Evolutionary conservation across 2,329 filamentous ascomycete species (phyloP).

Genomic region (Chaetomium globosum): DNA sequence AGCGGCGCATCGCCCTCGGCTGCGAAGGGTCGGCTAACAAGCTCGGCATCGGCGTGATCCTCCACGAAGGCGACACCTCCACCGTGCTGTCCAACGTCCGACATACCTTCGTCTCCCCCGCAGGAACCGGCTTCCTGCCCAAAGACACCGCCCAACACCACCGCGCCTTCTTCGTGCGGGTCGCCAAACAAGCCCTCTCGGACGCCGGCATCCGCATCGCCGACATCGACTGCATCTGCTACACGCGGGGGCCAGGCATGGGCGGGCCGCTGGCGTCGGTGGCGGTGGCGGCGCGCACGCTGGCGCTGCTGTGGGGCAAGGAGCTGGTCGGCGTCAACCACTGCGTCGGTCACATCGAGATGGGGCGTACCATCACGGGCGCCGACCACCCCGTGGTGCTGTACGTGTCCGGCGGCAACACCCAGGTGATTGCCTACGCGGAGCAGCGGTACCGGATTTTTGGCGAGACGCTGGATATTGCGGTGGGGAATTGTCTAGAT

Average conservation of each 20-base stretch:
- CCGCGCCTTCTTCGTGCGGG: constrained; percentile 75
- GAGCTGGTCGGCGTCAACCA: constrained; percentile 96
- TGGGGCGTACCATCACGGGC: constrained; percentile 91
- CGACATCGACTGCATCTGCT: constrained; percentile 90
- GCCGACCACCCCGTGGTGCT: constrained; percentile 90
- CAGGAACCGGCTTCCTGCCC: constrained; percentile 90
- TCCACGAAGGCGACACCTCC: constrained; percentile 60
- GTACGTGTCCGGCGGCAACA: constrained; percentile 95
- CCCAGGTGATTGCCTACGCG: constrained; percentile 95
- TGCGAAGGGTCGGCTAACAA: constrained; percentile 97
- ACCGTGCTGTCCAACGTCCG: constrained; percentile 88
- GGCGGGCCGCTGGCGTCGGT: constrained; percentile 87
- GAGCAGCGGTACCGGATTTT: constrained; percentile 96
- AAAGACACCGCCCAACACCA: constrained; percentile 96
- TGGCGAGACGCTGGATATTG: constrained; percentile 95
- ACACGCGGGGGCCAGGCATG: constrained; percentile 95
- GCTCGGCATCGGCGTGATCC: constrained; percentile 89
- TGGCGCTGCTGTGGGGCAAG: constrained; percentile 82
- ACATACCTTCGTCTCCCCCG: constrained; percentile 89
- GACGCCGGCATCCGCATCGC: constrained; percentile 63
- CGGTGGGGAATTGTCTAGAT: constrained; percentile 96
- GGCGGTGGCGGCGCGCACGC: constrained; percentile 79
- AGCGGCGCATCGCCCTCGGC: constrained; percentile 58
- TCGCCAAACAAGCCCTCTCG: constrained; percentile 78
- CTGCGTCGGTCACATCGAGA: constrained; percentile 98